These are phyloP conservation scores for Orychophragmus violaceus DNA, from an alignment of 345 rosid genomes.

Conservation along the genomic window DNA sequence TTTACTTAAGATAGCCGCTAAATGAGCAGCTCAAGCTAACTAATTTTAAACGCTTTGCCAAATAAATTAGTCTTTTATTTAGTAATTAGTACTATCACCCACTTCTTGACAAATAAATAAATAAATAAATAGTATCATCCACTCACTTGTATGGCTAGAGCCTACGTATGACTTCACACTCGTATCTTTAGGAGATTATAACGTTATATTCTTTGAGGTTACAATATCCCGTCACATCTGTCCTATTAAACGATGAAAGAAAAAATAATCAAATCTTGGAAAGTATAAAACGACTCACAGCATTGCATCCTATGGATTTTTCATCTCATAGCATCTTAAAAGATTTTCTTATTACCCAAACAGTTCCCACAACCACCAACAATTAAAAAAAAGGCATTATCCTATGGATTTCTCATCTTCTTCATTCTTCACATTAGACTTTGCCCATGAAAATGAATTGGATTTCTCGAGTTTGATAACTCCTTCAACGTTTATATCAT, in stretches of 20 bases:
- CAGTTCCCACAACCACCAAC: not conserved
- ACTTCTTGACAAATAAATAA: not conserved
- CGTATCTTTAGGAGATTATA: not conserved
- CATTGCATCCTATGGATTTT: no score
- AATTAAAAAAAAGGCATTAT: not conserved
- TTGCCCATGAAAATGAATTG: not conserved
- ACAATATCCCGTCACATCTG: constrained; percentile 3
- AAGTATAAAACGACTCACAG: constrained; percentile 7
- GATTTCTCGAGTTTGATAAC: constrained; percentile 13
- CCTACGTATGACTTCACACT: not conserved
- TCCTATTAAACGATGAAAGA: not conserved
- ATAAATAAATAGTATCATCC: not conserved
- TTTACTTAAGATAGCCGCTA: constrained; percentile 5
- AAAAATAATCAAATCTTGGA: not conserved
- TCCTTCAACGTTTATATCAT: constrained; percentile 14
- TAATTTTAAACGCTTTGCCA: not conserved
- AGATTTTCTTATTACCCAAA: not conserved
- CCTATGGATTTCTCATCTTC: constrained; percentile 15
- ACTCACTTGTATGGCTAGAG: not conserved
- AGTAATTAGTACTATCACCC: not conserved
- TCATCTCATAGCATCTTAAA: not conserved
- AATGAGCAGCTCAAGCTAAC: constrained; percentile 3
- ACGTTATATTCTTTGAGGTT: constrained; percentile 8
- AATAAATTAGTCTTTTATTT: not conserved
- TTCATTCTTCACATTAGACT: not conserved